Evolutionary conservation across 1,284 basidiomycete genomes (phyloP).

Genomic region (Serendipita sp.): DNA sequence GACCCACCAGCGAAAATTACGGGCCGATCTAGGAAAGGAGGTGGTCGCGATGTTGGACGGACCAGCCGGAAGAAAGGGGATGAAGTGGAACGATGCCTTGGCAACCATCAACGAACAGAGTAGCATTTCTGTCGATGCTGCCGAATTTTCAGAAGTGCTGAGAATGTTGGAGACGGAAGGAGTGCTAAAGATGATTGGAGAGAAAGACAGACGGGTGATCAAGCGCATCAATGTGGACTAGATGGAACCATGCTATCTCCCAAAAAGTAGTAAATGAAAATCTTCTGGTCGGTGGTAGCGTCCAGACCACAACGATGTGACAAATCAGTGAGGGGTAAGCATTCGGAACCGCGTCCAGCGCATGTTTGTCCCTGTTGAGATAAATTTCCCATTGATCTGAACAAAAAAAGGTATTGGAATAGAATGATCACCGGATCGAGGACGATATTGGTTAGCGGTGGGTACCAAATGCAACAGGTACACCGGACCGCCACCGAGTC

Average conservation of each 20-base stretch:
- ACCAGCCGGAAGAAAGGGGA: slow-evolving; percentile 41
- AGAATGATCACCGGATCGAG: too few relatives aligned
- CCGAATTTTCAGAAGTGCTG: slow-evolving; percentile 74
- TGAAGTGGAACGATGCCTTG: slow-evolving; percentile 69
- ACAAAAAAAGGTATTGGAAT: too few relatives aligned
- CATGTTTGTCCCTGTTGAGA: too few relatives aligned
- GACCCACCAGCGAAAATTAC: slow-evolving; percentile 64
- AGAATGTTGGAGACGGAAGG: slow-evolving; percentile 72
- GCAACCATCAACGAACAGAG: slow-evolving; percentile 67
- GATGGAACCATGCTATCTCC: not conserved
- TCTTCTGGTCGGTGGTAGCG: too few relatives aligned
- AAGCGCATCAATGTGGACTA: slow-evolving; percentile 26
- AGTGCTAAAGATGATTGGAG: slow-evolving; percentile 67
- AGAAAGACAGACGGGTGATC: slow-evolving; percentile 72
- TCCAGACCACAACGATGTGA: too few relatives aligned
- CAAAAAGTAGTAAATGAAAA: too few relatives aligned
- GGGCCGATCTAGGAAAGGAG: slow-evolving; percentile 75
- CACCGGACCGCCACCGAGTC: too few relatives aligned
- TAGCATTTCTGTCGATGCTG: slow-evolving; percentile 55
- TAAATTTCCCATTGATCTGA: too few relatives aligned
- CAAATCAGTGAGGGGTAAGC: too few relatives aligned
- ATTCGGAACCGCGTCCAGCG: too few relatives aligned
- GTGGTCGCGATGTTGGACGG: slow-evolving; percentile 54
- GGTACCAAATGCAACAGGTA: too few relatives aligned
- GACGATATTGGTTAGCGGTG: too few relatives aligned